Evolutionary conservation across 202 grass and related monocot species (phyloP), one percentile per base, ranked within the genome.

Genomic region (Setaria italica): DNA sequence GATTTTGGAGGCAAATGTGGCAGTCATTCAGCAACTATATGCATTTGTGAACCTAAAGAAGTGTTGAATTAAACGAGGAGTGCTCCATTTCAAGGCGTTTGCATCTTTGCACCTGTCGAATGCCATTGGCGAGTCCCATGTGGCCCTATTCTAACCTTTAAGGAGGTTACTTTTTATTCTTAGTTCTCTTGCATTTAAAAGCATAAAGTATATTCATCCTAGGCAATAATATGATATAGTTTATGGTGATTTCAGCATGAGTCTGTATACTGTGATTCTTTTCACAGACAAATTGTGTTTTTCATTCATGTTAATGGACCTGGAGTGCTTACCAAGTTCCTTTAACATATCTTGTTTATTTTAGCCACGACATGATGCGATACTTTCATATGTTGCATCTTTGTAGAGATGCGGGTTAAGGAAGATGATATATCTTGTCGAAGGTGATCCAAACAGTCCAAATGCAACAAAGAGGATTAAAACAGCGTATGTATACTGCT

Each of bases 351-450:
- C 66, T 87, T 75, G 19, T 87, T 80, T 74, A 60, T 70, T 80
- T 76, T 90, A 48, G 20, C 63, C 41, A 64, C n/a, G 46, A 76
- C 54, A 85, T 65, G 13, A 62, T 70, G 4, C 41, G 14, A 30
- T 77, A 13, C 20, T 82, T 94, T 21, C 12, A 4, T 88, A 81
- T 67, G 63, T 72, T 87, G n/a, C 35, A 4, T 43, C 17, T 70
- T 80, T 80, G 75, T 86, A 95, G 96, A 91, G 85, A 80, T 94
- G 93, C 56, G 96, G 93, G 55, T 84, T 98, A 53, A 95, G 39
- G 48, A 95, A 95, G 80, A 59, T 95, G 59, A 95, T 98, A 84
- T 98, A 98, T 92, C 85, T 98, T 60, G 93, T 98, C 25, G 96
- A 99, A 90, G 96, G 93, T 85, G 93, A 95, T 84, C 91, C 80